Percentiles rank a stretch among this genome's conserved stretches.
phyloP scores from a whole-genome alignment of 2,329 filamentous ascomycete genomes.

The Ophiosphaerella korrae region DNA sequence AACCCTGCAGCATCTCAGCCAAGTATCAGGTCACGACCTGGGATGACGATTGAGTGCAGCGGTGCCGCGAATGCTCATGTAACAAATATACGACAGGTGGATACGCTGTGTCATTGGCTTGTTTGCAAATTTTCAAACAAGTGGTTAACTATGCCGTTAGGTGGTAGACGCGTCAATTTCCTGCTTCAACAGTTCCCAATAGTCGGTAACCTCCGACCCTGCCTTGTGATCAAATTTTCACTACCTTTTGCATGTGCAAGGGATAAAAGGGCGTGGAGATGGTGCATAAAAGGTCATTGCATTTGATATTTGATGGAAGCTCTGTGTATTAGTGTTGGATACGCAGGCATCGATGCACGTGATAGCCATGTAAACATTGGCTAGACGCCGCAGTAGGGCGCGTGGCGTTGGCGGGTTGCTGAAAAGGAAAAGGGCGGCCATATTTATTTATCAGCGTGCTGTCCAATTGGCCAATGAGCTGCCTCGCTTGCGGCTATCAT shows the following conservation, averaged over 20 bases:
- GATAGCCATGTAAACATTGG: slow-evolving; percentile 10
- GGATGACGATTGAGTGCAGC: slow-evolving; percentile 6
- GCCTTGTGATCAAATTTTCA: slow-evolving; percentile 12
- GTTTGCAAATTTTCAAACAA: slow-evolving; percentile 26
- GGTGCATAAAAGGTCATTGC: too few relatives aligned
- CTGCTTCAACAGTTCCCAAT: slow-evolving; percentile 6
- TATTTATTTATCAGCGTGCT: slow-evolving; percentile 22
- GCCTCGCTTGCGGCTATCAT: slow-evolving; percentile 13
- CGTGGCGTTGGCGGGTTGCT: background rate
- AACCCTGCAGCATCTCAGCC: too few relatives aligned
- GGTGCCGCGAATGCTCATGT: slow-evolving; percentile 5
- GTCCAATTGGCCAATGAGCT: slow-evolving; percentile 19
- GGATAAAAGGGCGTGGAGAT: background rate
- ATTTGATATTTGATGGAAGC: background rate
- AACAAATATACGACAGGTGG: slow-evolving; percentile 26
- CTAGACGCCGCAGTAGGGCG: slow-evolving; percentile 14
- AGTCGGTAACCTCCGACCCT: slow-evolving; percentile 20
- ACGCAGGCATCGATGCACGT: slow-evolving; percentile 6
- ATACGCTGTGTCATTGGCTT: slow-evolving; percentile 25
- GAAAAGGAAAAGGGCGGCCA: slow-evolving; percentile 25
- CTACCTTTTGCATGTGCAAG: background rate
- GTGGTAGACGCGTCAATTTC: slow-evolving; percentile 22
- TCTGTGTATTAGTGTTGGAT: slow-evolving; percentile 1
- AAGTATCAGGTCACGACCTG: background rate
- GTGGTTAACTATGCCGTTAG: slow-evolving; percentile 23